These are phyloP conservation scores for Plectosphaerella sp. DNA, from an alignment of 2,329 filamentous ascomycete species.

Conservation along the genomic window DNA sequence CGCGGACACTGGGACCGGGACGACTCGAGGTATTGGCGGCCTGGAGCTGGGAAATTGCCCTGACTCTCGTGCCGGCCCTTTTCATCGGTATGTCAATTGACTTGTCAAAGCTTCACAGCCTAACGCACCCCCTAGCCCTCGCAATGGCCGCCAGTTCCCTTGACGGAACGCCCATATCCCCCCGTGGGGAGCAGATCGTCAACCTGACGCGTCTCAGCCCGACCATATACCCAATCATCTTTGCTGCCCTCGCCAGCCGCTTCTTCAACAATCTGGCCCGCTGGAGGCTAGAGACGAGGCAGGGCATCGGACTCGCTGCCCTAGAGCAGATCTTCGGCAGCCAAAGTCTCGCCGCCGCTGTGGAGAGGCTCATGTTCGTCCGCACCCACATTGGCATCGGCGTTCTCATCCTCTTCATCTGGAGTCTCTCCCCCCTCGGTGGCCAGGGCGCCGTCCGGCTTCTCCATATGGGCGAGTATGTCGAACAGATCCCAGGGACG, in stretches of 20 bases:
- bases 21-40: too few relatives aligned
- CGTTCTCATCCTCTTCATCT: not conserved
- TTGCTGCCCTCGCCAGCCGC: conserved; percentile 2
- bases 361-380: not conserved
- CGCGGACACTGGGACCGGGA: too few relatives aligned
- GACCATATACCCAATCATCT: conserved; percentile 3
- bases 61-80: not conserved
- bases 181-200: not conserved
- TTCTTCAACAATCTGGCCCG: conserved; percentile 1
- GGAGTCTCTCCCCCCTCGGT: conserved; percentile 3
- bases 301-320: not conserved
- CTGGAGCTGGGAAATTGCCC: not conserved
- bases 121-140: not conserved
- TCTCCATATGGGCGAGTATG: not conserved
- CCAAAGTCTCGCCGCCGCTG: conserved; percentile 3
- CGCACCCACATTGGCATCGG: not conserved
- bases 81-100: not conserved
- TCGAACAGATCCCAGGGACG: not conserved
- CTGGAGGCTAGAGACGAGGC: not conserved
- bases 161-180: not conserved
- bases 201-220: conserved; percentile 4
- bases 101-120: not conserved
- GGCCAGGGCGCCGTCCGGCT: conserved; percentile 2
- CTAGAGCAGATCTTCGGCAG: conserved; percentile 6
- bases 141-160: not conserved